A percentile compares a stretch with the other conserved stretches of the same genome.
Evolutionary conservation across 441 rosid genomes (phyloP).

Genomic region (Arabidopsis lyrata): DNA sequence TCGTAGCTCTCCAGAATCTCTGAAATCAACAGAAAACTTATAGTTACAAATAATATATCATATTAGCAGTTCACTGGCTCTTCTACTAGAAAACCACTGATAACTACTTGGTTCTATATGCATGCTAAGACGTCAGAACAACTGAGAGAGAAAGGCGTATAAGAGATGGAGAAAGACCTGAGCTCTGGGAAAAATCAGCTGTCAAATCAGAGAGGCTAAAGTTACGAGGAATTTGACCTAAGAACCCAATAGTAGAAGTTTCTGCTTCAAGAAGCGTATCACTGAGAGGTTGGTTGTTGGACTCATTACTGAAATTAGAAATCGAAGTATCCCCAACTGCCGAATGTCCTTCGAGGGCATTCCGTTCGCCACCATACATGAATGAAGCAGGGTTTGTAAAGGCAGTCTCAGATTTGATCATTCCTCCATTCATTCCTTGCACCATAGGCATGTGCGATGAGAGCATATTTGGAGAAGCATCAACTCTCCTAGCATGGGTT

Average conservation of each 20-base stretch:
- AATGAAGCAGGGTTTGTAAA: constrained; percentile 67
- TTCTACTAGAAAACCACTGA: background rate
- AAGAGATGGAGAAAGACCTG: constrained; percentile 63
- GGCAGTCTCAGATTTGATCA: constrained; percentile 84
- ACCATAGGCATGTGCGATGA: constrained; percentile 73
- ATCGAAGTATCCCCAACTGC: constrained; percentile 70
- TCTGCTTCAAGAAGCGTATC: constrained; percentile 81
- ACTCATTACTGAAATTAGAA: constrained; percentile 77
- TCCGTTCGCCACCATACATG: constrained; percentile 76
- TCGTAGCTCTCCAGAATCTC: constrained; percentile 87
- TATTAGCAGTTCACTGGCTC: constrained; percentile 7
- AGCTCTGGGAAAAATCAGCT: constrained; percentile 87
- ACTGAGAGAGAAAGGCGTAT: constrained; percentile 1
- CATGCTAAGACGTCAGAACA: background rate
- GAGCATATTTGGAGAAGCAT: constrained; percentile 62
- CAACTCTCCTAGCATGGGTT: constrained; percentile 67
- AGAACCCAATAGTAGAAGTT: constrained; percentile 72
- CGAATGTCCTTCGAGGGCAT: constrained; percentile 70
- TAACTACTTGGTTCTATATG: constrained; percentile 22
- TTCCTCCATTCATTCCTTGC: constrained; percentile 81
- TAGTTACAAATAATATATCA: constrained; percentile 16
- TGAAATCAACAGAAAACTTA: constrained; percentile 42
- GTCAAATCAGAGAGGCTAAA: constrained; percentile 96
- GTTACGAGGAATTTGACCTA: constrained; percentile 82
- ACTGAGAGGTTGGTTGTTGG: constrained; percentile 74